Evolutionary conservation across 1,284 basidiomycete genomes (phyloP), one percentile per base, ranked within the genome.

Genomic region (Puccinia hordei): DNA sequence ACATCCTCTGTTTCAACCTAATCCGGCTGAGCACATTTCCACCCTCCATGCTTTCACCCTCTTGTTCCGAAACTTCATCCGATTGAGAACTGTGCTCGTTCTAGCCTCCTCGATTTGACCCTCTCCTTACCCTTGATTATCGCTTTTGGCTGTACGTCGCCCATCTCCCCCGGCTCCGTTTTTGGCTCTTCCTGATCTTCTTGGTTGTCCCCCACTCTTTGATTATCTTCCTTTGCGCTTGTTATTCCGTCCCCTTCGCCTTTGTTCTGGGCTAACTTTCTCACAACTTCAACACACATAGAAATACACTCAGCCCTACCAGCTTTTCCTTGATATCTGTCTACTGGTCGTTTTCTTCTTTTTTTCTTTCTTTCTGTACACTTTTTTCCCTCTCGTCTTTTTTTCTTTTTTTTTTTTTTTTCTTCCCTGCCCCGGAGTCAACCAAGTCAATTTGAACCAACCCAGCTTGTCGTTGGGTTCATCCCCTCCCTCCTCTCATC

Each of bases 371-470:
- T n/a, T n/a, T n/a, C n/a, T n/a, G n/a, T 22, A 2, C 6, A 15
- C 22, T 63, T 8, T 63, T 24, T 63, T n/a, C 17, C 17, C 9
- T 63, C 13, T 17, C 4, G 12, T 63, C 27, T 33, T 41, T 66
- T 66, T 66, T 9, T 27, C n/a, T 8, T 49, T 51, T 33, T 68
- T 68, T 49, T 68, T 49, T 17, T 24, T 59, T 17, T 12, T 10
- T 10, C 46, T 49, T n/a, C 41, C 19, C 44, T 68, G 3, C 27
- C 66, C 22, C 27, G 41, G 1, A 66, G 63, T 44, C 41, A 68
- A 68, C 66, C 66, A 33, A 68, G 15, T 22, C 66, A 46, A 68
- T 49, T 49, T 68, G 41, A 49, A 68, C 66, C 41, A 49, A 68
- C 46, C 66, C 66, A 68, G 66, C 27, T 49, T 46, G 66, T 49